Percentiles rank a stretch among this genome's conserved stretches.
Conservation (phyloP, 495 filamentous ascomycete genomes). For the Beverwykella pulmonaria region DNA sequence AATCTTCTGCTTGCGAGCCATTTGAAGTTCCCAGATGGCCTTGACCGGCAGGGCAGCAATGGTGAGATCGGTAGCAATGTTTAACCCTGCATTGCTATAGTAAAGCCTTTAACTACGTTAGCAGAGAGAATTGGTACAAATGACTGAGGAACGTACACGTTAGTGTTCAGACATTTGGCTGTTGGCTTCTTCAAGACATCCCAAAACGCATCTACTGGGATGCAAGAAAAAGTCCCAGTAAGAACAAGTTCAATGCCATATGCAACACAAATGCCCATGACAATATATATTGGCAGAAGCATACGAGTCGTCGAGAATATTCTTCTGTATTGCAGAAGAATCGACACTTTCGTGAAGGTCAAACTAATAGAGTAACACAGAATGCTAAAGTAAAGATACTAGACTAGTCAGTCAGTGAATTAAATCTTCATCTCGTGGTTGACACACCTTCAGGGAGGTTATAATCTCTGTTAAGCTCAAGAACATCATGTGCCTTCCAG, state of each 20-base stretch:
- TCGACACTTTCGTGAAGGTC: conserved; percentile 21
- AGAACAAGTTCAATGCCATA: background rate
- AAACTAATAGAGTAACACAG: conserved; percentile 13
- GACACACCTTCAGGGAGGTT: conserved; percentile 1
- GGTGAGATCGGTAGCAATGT: conserved; percentile 26
- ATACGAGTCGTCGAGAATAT: conserved; percentile 9
- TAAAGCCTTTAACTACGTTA: conserved; percentile 4
- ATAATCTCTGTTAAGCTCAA: background rate
- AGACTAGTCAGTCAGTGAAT: background rate
- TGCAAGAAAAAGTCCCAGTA: conserved; percentile 3
- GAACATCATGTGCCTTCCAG: conserved; percentile 12
- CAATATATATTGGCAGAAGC: conserved; percentile 13
- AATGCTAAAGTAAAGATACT: conserved; percentile 20
- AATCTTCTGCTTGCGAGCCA: conserved; percentile 16
- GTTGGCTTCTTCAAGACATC: conserved; percentile 7
- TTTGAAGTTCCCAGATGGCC: conserved; percentile 16
- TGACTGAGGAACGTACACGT: background rate
- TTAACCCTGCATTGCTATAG: conserved; percentile 17
- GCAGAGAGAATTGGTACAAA: background rate
- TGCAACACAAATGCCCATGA: conserved; percentile 18
- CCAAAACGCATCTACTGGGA: conserved; percentile 22
- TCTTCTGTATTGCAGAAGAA: conserved; percentile 15
- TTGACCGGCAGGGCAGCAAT: conserved; percentile 24
- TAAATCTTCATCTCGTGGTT: background rate
- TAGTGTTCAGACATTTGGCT: conserved; percentile 12